phyloP scores from a whole-genome alignment of 805 yeast species.

The Debaryomyces maramus region DNA sequence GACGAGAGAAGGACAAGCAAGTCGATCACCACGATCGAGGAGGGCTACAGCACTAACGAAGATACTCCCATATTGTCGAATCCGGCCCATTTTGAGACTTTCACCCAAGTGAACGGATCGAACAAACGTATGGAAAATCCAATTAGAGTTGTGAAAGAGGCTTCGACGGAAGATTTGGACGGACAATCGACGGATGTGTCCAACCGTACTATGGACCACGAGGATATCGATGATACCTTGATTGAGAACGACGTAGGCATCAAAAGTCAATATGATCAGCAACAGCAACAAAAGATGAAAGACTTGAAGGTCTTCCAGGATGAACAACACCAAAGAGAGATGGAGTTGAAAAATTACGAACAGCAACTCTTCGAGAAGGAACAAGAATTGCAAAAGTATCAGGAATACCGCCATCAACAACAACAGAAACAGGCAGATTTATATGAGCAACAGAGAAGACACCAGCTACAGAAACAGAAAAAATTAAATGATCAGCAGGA shows the following conservation, averaged over 20 bases:
- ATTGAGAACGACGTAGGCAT: constrained; percentile 15
- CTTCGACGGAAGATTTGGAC: constrained; percentile 3
- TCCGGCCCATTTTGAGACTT: constrained; percentile 24
- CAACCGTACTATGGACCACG: constrained; percentile 1
- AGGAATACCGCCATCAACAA: too few species aligned
- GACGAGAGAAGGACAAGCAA: constrained; percentile 5
- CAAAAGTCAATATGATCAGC: background rate
- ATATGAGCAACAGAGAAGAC: background rate
- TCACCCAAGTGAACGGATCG: constrained; percentile 14
- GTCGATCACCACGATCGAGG: constrained; percentile 22
- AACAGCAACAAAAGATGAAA: background rate
- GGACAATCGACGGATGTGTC: constrained; percentile 5
- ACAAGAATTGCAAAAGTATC: too few species aligned
- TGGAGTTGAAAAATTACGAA: too few species aligned
- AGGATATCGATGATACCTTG: constrained; percentile 22
- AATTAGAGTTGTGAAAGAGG: constrained; percentile 10
- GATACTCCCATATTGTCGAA: constrained; percentile 26
- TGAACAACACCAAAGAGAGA: constrained; percentile 3
- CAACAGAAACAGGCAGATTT: background rate
- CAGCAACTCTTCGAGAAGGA: too few species aligned
- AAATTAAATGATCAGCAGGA: too few species aligned
- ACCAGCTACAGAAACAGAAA: background rate
- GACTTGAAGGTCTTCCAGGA: background rate
- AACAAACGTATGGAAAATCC: constrained; percentile 4
- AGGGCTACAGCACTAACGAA: constrained; percentile 19